Percentiles rank a stretch among this genome's conserved stretches.
Evolutionary conservation across 2,329 filamentous ascomycete species (phyloP).

Genomic region (Colletotrichum eleusines): DNA sequence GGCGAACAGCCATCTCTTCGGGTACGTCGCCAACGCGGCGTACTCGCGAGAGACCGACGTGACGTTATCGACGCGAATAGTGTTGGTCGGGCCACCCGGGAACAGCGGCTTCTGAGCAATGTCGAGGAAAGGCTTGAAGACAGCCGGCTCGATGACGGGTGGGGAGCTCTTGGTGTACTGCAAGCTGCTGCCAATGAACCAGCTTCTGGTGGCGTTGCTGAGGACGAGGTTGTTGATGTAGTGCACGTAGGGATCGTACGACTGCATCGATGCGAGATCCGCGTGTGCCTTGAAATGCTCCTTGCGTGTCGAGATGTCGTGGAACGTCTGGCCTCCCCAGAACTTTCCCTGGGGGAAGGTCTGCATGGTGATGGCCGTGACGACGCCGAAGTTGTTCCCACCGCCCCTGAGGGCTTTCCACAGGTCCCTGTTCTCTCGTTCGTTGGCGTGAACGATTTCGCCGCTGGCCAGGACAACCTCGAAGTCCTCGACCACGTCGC

Average conservation of each 20-base stretch:
- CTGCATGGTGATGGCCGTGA: conserved; percentile 42
- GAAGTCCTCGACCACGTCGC: conserved; percentile 14
- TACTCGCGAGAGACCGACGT: conserved; percentile 27
- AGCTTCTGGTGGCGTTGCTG: conserved; percentile 21
- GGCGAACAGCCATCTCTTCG: conserved; percentile 12
- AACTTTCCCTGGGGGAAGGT: conserved; percentile 9
- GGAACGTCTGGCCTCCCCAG: conserved; percentile 26
- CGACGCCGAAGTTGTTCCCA: conserved; percentile 57
- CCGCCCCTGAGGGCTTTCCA: conserved; percentile 60
- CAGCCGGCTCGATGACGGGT: background rate
- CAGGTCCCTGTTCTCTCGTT: conserved; percentile 52
- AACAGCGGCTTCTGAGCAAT: background rate
- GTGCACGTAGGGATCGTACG: conserved; percentile 20
- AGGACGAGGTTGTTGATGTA: conserved; percentile 32
- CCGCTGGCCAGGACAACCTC: conserved; percentile 55
- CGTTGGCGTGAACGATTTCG: conserved; percentile 54
- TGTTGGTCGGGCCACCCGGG: conserved; percentile 18
- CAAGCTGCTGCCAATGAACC: conserved; percentile 27
- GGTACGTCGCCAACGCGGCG: conserved; percentile 13
- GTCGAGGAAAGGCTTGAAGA: conserved; percentile 4
- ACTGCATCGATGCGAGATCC: conserved; percentile 2
- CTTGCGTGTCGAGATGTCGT: conserved; percentile 21
- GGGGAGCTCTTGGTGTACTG: conserved; percentile 28
- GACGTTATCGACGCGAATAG: conserved; percentile 20
- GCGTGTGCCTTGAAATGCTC: conserved; percentile 26